phyloP scores from a whole-genome alignment of 345 rosid species.

The Bruguiera gymnorhiza region DNA sequence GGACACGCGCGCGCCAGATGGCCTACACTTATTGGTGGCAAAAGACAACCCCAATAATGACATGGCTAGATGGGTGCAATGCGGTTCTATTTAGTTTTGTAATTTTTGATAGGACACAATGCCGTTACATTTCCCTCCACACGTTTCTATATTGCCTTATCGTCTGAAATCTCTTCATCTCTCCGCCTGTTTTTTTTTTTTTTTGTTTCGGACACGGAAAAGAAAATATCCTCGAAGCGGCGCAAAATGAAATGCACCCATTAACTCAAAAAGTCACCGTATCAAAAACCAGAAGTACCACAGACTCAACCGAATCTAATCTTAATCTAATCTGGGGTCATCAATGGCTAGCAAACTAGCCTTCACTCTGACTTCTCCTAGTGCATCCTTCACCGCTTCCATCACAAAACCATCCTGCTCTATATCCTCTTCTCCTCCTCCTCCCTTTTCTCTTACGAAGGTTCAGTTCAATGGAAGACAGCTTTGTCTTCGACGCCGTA shows the following conservation, averaged over 20 bases:
- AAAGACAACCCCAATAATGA: conserved; percentile 23
- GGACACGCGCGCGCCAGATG: no score
- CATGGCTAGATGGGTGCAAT: conserved; percentile 1
- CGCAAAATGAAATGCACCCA: background rate
- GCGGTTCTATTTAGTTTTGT: conserved; percentile 6
- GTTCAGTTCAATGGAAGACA: conserved; percentile 33
- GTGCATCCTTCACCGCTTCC: conserved; percentile 40
- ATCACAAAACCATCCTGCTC: conserved; percentile 40
- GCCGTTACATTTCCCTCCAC: conserved; percentile 69
- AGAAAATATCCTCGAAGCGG: background rate
- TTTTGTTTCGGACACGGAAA: conserved; percentile 20
- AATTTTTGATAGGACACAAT: background rate
- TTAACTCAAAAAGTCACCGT: background rate
- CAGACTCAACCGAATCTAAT: background rate
- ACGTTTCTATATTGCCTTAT: conserved; percentile 43
- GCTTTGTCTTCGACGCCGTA: conserved; percentile 35
- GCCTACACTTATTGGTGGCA: background rate
- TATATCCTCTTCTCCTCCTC: conserved; percentile 30
- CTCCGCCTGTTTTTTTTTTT: conserved; percentile 30
- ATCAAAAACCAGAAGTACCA: conserved; percentile 10
- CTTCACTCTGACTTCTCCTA: conserved; percentile 54
- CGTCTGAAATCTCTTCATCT: conserved; percentile 13
- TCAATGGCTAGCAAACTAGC: conserved; percentile 54
- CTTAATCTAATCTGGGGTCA: background rate
- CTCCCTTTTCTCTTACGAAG: conserved; percentile 20